Percentiles rank a stretch among this genome's conserved stretches.
phyloP scores from a whole-genome alignment of 768 basidiomycete species.

The Boletus sp. region DNA sequence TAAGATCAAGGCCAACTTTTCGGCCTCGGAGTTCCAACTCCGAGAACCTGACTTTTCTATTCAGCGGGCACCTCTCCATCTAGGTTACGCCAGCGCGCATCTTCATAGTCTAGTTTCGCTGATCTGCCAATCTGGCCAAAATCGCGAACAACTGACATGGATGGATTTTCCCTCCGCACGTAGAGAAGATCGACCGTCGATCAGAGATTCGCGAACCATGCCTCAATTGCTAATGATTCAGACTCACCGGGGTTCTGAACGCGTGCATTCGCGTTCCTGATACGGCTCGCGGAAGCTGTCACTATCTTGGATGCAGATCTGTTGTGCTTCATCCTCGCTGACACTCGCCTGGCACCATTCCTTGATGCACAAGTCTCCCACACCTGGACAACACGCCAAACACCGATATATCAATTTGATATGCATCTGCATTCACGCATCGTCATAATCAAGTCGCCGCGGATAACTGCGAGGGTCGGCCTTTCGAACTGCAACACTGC shows the following conservation, averaged over 20 bases:
- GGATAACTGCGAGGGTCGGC: not conserved
- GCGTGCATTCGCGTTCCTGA: not conserved
- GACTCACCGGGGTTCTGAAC: not conserved
- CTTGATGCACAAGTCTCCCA: not conserved
- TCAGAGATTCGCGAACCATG: slow-evolving; percentile 8
- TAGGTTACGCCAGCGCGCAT: not conserved
- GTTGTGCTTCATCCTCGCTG: not conserved
- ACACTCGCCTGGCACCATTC: not conserved
- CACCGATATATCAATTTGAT: not conserved
- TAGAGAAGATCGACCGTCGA: slow-evolving; percentile 9
- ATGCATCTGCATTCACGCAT: not conserved
- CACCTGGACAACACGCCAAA: not conserved
- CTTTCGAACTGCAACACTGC: slow-evolving; percentile 1
- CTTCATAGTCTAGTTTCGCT: not conserved
- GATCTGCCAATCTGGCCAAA: not conserved
- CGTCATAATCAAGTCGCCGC: not conserved
- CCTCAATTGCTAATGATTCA: not conserved
- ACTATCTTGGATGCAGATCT: not conserved
- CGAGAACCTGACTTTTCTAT: not conserved
- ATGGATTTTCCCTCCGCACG: slow-evolving; percentile 1
- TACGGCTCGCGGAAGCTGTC: not conserved
- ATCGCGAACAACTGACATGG: not conserved
- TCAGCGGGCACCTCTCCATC: too few species aligned
- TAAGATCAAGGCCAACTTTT: not conserved
- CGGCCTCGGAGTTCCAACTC: too few species aligned